phyloP scores from a whole-genome alignment of 2,329 filamentous ascomycete genomes.

The Penicillium sp. region DNA sequence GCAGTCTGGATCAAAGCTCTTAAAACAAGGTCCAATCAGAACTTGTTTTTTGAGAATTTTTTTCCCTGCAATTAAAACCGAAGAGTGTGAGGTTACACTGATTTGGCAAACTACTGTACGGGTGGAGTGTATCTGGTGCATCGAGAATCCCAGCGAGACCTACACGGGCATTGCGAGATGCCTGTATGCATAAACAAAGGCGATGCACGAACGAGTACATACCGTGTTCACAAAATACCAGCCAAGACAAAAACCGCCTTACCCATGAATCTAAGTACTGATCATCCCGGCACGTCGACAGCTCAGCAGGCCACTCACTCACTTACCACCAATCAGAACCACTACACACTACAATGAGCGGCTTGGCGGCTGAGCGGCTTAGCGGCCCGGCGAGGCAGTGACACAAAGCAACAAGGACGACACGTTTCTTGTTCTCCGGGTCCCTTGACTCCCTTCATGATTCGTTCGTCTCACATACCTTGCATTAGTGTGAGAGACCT shows the following conservation, averaged over 20 bases:
- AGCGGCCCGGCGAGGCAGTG: slow-evolving; percentile 2
- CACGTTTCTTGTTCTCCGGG: neutral
- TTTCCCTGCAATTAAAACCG: too few relatives aligned
- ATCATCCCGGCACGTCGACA: neutral
- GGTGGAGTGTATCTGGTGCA: neutral
- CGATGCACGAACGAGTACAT: neutral
- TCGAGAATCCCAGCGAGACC: neutral
- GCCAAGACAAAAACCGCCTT: neutral
- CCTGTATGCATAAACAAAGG: neutral
- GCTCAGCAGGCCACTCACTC: too few relatives aligned
- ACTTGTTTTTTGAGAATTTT: too few relatives aligned
- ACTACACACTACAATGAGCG: neutral
- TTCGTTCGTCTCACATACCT: neutral
- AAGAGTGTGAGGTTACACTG: too few relatives aligned
- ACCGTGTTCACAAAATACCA: neutral
- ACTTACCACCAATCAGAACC: too few relatives aligned
- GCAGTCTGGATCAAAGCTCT: too few relatives aligned
- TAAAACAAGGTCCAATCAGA: too few relatives aligned
- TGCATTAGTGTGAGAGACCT: slow-evolving; percentile 4
- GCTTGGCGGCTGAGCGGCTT: neutral
- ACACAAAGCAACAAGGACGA: neutral
- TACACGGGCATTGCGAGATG: neutral
- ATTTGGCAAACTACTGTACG: too few relatives aligned
- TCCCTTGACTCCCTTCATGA: too few relatives aligned
- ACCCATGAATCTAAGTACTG: neutral